Percentiles rank a stretch among this genome's conserved stretches.
These are phyloP conservation scores for Debaryomyces sp. DNA, from an alignment of 1,139 yeast genomes.

Conservation along the genomic window DNA sequence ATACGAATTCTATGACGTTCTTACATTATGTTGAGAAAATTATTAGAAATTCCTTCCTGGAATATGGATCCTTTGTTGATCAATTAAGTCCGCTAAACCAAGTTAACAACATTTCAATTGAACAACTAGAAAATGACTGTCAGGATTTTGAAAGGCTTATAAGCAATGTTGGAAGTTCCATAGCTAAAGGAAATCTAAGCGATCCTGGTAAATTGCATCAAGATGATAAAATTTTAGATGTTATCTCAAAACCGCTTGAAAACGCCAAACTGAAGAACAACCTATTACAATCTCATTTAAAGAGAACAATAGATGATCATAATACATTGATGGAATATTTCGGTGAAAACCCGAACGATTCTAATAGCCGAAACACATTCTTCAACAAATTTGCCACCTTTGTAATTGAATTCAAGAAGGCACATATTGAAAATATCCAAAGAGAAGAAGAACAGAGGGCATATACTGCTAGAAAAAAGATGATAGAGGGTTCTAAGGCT, in stretches of 20 bases:
- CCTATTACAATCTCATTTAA: slow-evolving; percentile 57
- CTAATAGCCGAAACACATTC: slow-evolving; percentile 41
- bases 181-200: slow-evolving; percentile 74
- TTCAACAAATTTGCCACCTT: slow-evolving; percentile 41
- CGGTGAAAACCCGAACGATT: slow-evolving; percentile 77
- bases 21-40: slow-evolving; percentile 85
- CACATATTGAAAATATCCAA: slow-evolving; percentile 51
- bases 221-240: slow-evolving; percentile 62
- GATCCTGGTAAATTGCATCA: slow-evolving; percentile 74
- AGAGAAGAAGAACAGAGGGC: slow-evolving; percentile 49
- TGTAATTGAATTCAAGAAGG: slow-evolving; percentile 45
- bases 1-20: slow-evolving; percentile 75
- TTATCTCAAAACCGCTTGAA: slow-evolving; percentile 51
- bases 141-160: slow-evolving; percentile 59
- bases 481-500: slow-evolving; percentile 30
- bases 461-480: slow-evolving; percentile 40
- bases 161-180: slow-evolving; percentile 54
- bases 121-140: slow-evolving; percentile 75
- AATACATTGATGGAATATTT: slow-evolving; percentile 70
- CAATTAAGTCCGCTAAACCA: slow-evolving; percentile 67
- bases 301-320: slow-evolving; percentile 55
- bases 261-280: slow-evolving; percentile 66
- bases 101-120: slow-evolving; percentile 72
- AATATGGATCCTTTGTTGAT: slow-evolving; percentile 72
- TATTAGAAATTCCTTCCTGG: slow-evolving; percentile 77